Conservation (phyloP, 2,329 filamentous ascomycete species). For the Penicillium thymicola region DNA sequence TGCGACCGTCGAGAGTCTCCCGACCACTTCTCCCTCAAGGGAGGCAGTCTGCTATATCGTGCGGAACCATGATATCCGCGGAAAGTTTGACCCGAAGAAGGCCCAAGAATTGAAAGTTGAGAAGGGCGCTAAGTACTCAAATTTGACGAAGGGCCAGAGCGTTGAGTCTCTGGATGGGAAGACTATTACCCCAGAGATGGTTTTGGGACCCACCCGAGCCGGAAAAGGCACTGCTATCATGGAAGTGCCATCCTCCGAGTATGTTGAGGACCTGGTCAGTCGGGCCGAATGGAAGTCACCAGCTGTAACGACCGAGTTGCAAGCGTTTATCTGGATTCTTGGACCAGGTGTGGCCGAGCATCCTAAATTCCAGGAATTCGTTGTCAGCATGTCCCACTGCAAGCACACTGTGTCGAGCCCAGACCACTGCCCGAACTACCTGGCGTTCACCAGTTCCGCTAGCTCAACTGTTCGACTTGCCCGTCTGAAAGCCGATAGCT, state of each 20-base stretch:
- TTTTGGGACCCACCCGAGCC: slow-evolving; percentile 64
- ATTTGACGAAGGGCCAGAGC: slow-evolving; percentile 61
- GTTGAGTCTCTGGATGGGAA: slow-evolving; percentile 64
- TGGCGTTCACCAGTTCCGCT: slow-evolving; percentile 66
- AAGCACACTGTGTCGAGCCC: slow-evolving; percentile 75
- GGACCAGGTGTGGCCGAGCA: slow-evolving; percentile 65
- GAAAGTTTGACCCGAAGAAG: slow-evolving; percentile 69
- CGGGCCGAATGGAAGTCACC: slow-evolving; percentile 69
- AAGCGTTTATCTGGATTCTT: slow-evolving; percentile 76
- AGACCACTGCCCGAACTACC: slow-evolving; percentile 71
- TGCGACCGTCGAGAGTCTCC: slow-evolving; percentile 61
- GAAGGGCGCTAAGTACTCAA: slow-evolving; percentile 56
- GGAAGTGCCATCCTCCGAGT: slow-evolving; percentile 69
- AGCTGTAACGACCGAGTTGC: slow-evolving; percentile 64
- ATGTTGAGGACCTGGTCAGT: slow-evolving; percentile 66
- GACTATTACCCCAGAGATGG: slow-evolving; percentile 79
- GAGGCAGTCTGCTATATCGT: slow-evolving; percentile 84
- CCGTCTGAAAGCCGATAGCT: slow-evolving; percentile 69
- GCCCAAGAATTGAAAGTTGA: slow-evolving; percentile 65
- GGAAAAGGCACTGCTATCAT: slow-evolving; percentile 76
- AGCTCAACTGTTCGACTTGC: slow-evolving; percentile 66
- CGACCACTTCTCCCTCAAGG: slow-evolving; percentile 62
- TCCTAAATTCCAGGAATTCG: slow-evolving; percentile 64
- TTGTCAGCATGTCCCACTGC: slow-evolving; percentile 57
- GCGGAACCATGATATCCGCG: slow-evolving; percentile 70